Conservation (phyloP, 208 protist genomes). For the Trypanosomatidae sp. region DNA sequence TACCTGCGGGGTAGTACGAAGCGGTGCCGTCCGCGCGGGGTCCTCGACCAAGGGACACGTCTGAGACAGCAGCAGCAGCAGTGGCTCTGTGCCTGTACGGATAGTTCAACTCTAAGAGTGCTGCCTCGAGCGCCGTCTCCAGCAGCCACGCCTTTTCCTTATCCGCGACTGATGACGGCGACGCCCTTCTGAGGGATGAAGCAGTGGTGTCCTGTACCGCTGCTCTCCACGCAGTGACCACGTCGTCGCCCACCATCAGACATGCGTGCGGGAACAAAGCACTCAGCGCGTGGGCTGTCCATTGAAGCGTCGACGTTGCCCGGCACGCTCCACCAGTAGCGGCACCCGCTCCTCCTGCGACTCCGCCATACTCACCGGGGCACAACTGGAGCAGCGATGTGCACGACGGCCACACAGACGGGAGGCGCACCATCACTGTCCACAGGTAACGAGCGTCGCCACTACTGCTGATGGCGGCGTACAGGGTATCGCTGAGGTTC, state of each 20-base stretch:
- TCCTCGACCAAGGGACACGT: neutral
- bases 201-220: neutral
- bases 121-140: conserved; percentile 14
- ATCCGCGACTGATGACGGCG: neutral
- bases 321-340: neutral
- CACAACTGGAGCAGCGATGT: conserved; percentile 2
- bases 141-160: neutral
- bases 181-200: neutral
- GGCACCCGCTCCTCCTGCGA: neutral
- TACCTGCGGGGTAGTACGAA: neutral
- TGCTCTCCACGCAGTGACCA: neutral
- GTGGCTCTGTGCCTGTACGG: neutral
- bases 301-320: conserved; percentile 2
- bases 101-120: conserved; percentile 10
- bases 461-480: conserved; percentile 14
- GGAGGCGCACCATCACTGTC: conserved; percentile 9
- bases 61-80: neutral
- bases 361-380: neutral
- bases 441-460: conserved; percentile 1
- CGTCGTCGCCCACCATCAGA: neutral
- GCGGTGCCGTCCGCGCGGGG: neutral
- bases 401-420: conserved; percentile 18
- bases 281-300: conserved; percentile 15
- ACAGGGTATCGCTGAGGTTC: neutral
- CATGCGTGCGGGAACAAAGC: conserved; percentile 5